These are phyloP conservation scores for Tricholoma flavovirens DNA, from an alignment of 768 basidiomycete species.

Conservation along the genomic window DNA sequence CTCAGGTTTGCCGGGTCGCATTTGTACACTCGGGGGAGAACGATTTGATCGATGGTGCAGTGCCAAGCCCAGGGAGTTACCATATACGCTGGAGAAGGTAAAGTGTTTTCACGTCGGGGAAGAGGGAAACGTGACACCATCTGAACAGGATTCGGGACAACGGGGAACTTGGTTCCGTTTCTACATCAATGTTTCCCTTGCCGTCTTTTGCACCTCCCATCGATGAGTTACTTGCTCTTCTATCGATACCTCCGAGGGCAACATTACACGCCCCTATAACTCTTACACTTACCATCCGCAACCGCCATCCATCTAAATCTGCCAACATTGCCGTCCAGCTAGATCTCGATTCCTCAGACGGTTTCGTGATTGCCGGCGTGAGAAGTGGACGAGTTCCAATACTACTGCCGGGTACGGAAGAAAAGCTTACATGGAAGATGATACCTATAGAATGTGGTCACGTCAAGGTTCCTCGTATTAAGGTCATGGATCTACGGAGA, in stretches of 20 bases:
- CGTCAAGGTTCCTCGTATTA: slow-evolving; percentile 55
- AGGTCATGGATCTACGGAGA: slow-evolving; percentile 45
- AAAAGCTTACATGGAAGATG: slow-evolving; percentile 58
- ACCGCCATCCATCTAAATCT: slow-evolving; percentile 55
- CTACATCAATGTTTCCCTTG: slow-evolving; percentile 49
- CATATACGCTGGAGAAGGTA: slow-evolving; percentile 64
- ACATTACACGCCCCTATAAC: slow-evolving; percentile 56
- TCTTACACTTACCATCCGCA: slow-evolving; percentile 58
- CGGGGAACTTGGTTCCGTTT: slow-evolving; percentile 37
- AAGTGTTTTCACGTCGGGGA: slow-evolving; percentile 6
- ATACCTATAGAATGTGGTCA: slow-evolving; percentile 74
- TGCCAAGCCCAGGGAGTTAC: slow-evolving; percentile 54
- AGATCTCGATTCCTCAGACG: slow-evolving; percentile 60
- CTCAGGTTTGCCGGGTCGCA: slow-evolving; percentile 47
- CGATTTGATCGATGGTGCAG: slow-evolving; percentile 20
- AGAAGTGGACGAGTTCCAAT: slow-evolving; percentile 61
- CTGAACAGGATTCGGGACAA: slow-evolving; percentile 38
- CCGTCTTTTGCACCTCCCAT: slow-evolving; percentile 57
- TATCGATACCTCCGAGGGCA: slow-evolving; percentile 57
- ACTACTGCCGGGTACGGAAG: slow-evolving; percentile 70
- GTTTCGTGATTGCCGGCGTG: slow-evolving; percentile 80
- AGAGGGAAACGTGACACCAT: background rate
- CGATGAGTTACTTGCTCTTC: slow-evolving; percentile 59
- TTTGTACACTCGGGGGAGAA: slow-evolving; percentile 37
- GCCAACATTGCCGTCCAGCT: slow-evolving; percentile 68